Evolutionary conservation across 768 basidiomycete species (phyloP).

Genomic region (Mycena leptocephala): DNA sequence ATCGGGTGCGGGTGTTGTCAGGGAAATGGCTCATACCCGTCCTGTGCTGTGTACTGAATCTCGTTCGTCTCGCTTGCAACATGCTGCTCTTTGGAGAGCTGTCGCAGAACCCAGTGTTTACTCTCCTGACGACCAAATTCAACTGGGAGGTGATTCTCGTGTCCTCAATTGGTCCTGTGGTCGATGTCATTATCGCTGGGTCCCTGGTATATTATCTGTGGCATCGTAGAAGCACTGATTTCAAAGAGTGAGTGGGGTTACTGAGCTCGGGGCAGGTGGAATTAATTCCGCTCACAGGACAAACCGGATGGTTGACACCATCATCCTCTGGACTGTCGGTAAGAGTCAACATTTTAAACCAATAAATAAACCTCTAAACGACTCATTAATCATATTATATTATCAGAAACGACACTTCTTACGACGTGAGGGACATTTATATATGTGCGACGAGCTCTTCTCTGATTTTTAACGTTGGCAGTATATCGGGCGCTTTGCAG

Average conservation of each 20-base stretch:
- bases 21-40: neutral
- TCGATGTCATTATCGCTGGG: neutral
- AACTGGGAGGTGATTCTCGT: neutral
- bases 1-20: neutral
- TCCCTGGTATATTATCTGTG: neutral
- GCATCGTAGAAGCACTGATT: neutral
- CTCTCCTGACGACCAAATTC: neutral
- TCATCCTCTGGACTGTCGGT: slow-evolving; percentile 8
- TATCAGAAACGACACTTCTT: neutral
- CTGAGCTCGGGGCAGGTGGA: neutral
- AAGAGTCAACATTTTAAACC: neutral
- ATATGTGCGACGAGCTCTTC: neutral
- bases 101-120: neutral
- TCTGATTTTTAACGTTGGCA: neutral
- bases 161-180: neutral
- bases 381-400: too few relatives aligned
- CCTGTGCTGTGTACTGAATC: neutral
- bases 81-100: neutral
- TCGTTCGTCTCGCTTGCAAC: neutral
- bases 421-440: neutral
- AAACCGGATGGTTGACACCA: neutral
- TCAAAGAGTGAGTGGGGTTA: neutral
- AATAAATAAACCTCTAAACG: neutral
- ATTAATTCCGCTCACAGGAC: neutral
- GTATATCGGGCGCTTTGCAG: neutral